phyloP scores from a whole-genome alignment of 2,329 filamentous ascomycete species.

The Thielaviopsis musarum region DNA sequence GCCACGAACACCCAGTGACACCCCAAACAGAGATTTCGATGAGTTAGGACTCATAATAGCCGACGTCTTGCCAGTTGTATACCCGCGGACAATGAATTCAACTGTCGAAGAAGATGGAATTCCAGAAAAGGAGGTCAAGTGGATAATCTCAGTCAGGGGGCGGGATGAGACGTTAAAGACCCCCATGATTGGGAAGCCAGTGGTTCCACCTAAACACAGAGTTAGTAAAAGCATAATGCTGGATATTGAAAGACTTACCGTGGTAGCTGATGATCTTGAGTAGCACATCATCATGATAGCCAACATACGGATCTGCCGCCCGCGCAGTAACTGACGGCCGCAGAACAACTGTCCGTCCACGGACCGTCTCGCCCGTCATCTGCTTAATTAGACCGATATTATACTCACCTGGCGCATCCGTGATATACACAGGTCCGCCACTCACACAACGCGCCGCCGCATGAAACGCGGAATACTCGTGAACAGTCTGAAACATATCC shows the following conservation, averaged over 20 bases:
- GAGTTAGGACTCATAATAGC: slow-evolving; percentile 28
- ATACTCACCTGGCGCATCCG: slow-evolving; percentile 72
- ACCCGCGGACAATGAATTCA: slow-evolving; percentile 57
- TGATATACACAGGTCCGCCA: slow-evolving; percentile 88
- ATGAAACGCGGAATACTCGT: slow-evolving; percentile 64
- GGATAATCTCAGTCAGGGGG: slow-evolving; percentile 49
- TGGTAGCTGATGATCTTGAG: slow-evolving; percentile 69
- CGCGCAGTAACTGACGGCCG: slow-evolving; percentile 61
- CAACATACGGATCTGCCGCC: slow-evolving; percentile 54
- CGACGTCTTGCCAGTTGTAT: slow-evolving; percentile 48
- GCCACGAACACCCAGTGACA: slow-evolving; percentile 45
- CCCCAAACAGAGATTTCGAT: slow-evolving; percentile 35
- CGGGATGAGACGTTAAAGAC: slow-evolving; percentile 64
- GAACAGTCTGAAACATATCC: slow-evolving; percentile 52
- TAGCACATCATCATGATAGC: slow-evolving; percentile 55
- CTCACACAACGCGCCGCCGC: slow-evolving; percentile 79
- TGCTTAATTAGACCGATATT: slow-evolving; percentile 58
- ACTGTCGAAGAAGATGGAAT: slow-evolving; percentile 24
- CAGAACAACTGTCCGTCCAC: slow-evolving; percentile 63
- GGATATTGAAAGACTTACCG: slow-evolving; percentile 27
- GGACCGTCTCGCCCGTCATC: slow-evolving; percentile 60
- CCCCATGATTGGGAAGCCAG: slow-evolving; percentile 61
- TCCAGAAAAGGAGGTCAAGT: slow-evolving; percentile 58
- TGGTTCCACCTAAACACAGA: slow-evolving; percentile 27
- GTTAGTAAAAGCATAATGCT: slow-evolving; percentile 3